These are phyloP conservation scores for Aegilops sharonensis DNA, from an alignment of 176 grass and related monocot species.

Conservation along the genomic window DNA sequence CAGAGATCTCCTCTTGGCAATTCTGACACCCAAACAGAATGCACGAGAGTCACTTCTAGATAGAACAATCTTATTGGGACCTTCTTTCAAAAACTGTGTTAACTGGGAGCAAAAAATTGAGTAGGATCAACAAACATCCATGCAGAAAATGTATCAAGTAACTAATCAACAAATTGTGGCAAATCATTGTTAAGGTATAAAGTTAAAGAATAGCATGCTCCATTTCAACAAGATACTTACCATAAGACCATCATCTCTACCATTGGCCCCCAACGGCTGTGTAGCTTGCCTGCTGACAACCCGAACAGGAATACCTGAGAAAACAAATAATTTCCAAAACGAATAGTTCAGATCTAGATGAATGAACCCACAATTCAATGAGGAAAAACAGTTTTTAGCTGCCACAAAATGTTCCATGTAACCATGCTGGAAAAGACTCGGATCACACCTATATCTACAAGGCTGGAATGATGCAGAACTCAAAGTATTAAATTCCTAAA, in stretches of 20 bases:
- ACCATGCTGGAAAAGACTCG: background rate
- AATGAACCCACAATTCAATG: background rate
- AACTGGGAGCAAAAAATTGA: constrained; percentile 43
- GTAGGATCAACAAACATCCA: constrained; percentile 6
- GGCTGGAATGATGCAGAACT: background rate
- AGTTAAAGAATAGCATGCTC: constrained; percentile 25
- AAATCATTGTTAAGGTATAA: background rate
- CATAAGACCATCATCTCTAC: constrained; percentile 76
- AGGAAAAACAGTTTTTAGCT: background rate
- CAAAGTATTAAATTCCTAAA: background rate
- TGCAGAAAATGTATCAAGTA: constrained; percentile 12
- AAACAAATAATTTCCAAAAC: constrained; percentile 29
- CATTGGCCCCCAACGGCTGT: constrained; percentile 68
- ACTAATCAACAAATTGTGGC: background rate
- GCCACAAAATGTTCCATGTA: background rate
- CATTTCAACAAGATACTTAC: constrained; percentile 54
- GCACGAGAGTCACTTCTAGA: constrained; percentile 62
- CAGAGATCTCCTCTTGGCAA: constrained; percentile 65
- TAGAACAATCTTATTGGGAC: constrained; percentile 65
- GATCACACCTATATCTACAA: constrained; percentile 9
- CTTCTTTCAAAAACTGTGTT: constrained; percentile 55
- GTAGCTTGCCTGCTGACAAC: constrained; percentile 51
- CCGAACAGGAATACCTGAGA: constrained; percentile 60
- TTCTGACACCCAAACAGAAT: constrained; percentile 88
- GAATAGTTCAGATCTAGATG: constrained; percentile 20